These are phyloP conservation scores for Graphilbum ipis-grandicollis DNA, from an alignment of 2,329 filamentous ascomycete genomes.

Conservation along the genomic window DNA sequence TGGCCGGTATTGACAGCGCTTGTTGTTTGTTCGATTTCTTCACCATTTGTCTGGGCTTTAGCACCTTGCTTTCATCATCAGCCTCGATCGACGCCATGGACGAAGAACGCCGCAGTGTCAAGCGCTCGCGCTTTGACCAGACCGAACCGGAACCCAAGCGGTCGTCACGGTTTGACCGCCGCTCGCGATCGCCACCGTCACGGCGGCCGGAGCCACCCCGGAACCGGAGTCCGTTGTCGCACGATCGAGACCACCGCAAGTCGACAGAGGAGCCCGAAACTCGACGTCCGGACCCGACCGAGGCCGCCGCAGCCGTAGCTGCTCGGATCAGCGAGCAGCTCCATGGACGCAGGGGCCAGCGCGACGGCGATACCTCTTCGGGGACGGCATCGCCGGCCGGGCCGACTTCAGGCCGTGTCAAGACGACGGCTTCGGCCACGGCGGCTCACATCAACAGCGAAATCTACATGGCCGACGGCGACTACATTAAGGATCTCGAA, in stretches of 20 bases:
- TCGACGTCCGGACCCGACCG: slow-evolving; percentile 46
- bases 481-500: slow-evolving; percentile 98
- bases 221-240: slow-evolving; percentile 61
- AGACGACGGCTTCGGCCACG: slow-evolving; percentile 10
- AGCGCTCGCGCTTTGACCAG: slow-evolving; percentile 90
- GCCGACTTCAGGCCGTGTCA: neutral
- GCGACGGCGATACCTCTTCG: slow-evolving; percentile 76
- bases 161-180: slow-evolving; percentile 72
- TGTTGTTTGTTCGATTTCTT: too few species aligned
- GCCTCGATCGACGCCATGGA: slow-evolving; percentile 36
- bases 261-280: slow-evolving; percentile 18
- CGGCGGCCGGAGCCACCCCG: slow-evolving; percentile 52
- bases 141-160: slow-evolving; percentile 66
- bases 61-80: neutral
- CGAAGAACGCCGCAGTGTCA: slow-evolving; percentile 53
- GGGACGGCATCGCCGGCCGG: slow-evolving; percentile 41
- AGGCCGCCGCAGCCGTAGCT: slow-evolving; percentile 74
- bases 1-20: too few species aligned
- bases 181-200: slow-evolving; percentile 66
- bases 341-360: slow-evolving; percentile 72
- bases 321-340: slow-evolving; percentile 74
- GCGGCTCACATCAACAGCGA: slow-evolving; percentile 57
- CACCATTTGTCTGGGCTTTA: too few species aligned
- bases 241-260: slow-evolving; percentile 18
- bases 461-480: slow-evolving; percentile 88